A percentile compares a stretch with the other conserved stretches of the same genome.
These are phyloP conservation scores for Penicillium sclerotiorum DNA, from an alignment of 2,329 filamentous ascomycete species.

Conservation along the genomic window DNA sequence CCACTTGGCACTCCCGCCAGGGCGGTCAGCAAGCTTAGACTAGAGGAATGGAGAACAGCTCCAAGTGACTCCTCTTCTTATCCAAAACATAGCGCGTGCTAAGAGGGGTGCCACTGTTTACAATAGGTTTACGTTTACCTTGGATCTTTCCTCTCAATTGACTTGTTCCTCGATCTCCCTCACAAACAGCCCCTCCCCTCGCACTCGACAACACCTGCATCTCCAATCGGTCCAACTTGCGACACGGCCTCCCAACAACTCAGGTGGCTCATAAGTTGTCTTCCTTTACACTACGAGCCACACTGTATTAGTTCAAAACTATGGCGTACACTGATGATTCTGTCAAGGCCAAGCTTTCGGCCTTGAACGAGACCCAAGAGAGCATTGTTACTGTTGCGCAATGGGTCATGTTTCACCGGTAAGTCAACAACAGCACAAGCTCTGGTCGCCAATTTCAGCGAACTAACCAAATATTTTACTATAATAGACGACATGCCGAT, in stretches of 20 bases:
- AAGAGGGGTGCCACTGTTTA: not conserved
- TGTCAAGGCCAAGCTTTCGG: conserved; percentile 90
- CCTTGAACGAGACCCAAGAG: conserved; percentile 95
- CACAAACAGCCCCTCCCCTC: too few relatives aligned
- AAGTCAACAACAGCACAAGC: conserved; percentile 30
- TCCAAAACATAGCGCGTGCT: not conserved
- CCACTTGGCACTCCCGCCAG: conserved; percentile 1
- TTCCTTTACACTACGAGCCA: not conserved
- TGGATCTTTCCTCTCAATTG: not conserved
- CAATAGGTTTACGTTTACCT: not conserved
- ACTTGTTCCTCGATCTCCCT: too few relatives aligned
- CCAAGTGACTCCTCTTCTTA: not conserved
- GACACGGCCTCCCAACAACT: not conserved
- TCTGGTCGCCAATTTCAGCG: not conserved
- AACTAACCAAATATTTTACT: conserved; percentile 19
- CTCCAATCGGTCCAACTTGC: not conserved
- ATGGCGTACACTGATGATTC: conserved; percentile 96
- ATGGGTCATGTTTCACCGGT: conserved; percentile 99
- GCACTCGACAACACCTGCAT: not conserved
- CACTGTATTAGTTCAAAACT: conserved; percentile 42
- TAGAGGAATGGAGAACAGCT: not conserved
- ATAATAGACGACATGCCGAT: conserved; percentile 79
- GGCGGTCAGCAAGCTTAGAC: conserved; percentile 2
- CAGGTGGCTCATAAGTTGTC: not conserved
- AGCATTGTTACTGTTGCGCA: conserved; percentile 94